A percentile compares a stretch with the other conserved stretches of the same genome.
Evolutionary conservation across 2,329 filamentous ascomycete species (phyloP).

Genomic region (Harringtonia aguacate): DNA sequence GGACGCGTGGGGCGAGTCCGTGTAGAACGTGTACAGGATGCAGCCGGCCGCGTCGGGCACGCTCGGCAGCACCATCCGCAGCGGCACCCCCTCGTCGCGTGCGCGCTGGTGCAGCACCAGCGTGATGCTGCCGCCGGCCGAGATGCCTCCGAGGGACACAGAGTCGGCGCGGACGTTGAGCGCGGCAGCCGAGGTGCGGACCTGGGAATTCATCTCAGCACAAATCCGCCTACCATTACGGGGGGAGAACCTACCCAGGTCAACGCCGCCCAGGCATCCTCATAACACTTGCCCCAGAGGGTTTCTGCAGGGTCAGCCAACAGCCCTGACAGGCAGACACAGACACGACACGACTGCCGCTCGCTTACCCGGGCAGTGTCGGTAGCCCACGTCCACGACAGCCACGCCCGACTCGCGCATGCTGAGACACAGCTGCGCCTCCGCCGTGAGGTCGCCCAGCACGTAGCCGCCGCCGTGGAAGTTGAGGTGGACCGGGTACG

Average conservation of each 20-base stretch:
- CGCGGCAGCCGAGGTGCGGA: conserved; percentile 13
- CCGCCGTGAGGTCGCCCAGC: conserved; percentile 21
- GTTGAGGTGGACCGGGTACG: conserved; percentile 10
- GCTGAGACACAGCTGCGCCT: conserved; percentile 22
- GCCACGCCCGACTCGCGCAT: conserved; percentile 26
- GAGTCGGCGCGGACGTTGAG: conserved; percentile 22
- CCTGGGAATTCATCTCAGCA: conserved; percentile 10
- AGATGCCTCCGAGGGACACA: conserved; percentile 26
- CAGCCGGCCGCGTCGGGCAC: conserved; percentile 18
- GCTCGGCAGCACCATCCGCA: conserved; percentile 22
- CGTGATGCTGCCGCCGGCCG: conserved; percentile 33
- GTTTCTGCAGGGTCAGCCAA: conserved; percentile 13
- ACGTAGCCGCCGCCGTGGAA: conserved; percentile 25
- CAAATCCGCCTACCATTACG: too few relatives aligned
- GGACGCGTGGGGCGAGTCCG: conserved; percentile 20
- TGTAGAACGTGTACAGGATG: conserved; percentile 19
- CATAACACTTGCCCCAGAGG: conserved; percentile 23
- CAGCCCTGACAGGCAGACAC: background rate
- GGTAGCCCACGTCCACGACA: conserved; percentile 28
- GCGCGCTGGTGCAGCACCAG: conserved; percentile 25
- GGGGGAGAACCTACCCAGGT: conserved; percentile 20
- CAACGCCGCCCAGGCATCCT: conserved; percentile 26
- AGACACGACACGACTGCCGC: background rate
- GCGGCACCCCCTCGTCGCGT: conserved; percentile 23
- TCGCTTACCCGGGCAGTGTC: conserved; percentile 26